Evolutionary conservation across 495 filamentous ascomycete genomes (phyloP).

Genomic region (Penicillium psychrofluorescens): DNA sequence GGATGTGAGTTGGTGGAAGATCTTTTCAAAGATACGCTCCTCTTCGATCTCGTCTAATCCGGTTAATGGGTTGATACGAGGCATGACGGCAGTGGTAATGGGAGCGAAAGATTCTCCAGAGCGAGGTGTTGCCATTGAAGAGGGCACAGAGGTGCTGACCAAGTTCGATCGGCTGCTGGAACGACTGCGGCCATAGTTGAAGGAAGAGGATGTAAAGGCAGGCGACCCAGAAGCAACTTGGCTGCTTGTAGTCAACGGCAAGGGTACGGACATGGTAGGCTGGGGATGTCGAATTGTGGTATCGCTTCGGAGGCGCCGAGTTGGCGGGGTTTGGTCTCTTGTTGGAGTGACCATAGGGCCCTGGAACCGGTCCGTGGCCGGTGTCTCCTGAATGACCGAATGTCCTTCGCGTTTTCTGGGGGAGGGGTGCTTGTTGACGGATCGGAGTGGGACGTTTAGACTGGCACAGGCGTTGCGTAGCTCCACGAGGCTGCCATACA

Average conservation of each 20-base stretch:
- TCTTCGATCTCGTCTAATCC: slow-evolving; percentile 61
- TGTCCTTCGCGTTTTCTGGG: slow-evolving; percentile 11
- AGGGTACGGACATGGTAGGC: slow-evolving; percentile 15
- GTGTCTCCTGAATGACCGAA: slow-evolving; percentile 11
- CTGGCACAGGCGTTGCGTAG: slow-evolving; percentile 49
- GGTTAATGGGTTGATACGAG: slow-evolving; percentile 45
- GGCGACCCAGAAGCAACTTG: slow-evolving; percentile 29
- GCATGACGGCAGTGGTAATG: slow-evolving; percentile 33
- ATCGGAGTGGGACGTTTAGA: slow-evolving; percentile 25
- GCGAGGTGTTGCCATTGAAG: slow-evolving; percentile 57
- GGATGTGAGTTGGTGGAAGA: slow-evolving; percentile 63
- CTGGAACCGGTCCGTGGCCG: slow-evolving; percentile 25
- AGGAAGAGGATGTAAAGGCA: slow-evolving; percentile 21
- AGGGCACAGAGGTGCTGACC: slow-evolving; percentile 38
- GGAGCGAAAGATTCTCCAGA: slow-evolving; percentile 73
- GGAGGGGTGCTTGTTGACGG: slow-evolving; percentile 12
- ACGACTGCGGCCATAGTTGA: slow-evolving; percentile 36
- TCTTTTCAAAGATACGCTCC: slow-evolving; percentile 71
- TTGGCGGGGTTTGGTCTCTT: slow-evolving; percentile 42
- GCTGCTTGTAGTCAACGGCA: slow-evolving; percentile 17
- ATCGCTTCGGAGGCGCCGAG: slow-evolving; percentile 52
- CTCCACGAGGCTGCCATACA: slow-evolving; percentile 77
- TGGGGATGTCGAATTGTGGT: slow-evolving; percentile 54
- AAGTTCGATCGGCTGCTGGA: slow-evolving; percentile 46
- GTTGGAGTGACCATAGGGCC: slow-evolving; percentile 55